Conservation (phyloP, 2,329 filamentous ascomycete genomes). For the Sclerotinia trifoliorum region DNA sequence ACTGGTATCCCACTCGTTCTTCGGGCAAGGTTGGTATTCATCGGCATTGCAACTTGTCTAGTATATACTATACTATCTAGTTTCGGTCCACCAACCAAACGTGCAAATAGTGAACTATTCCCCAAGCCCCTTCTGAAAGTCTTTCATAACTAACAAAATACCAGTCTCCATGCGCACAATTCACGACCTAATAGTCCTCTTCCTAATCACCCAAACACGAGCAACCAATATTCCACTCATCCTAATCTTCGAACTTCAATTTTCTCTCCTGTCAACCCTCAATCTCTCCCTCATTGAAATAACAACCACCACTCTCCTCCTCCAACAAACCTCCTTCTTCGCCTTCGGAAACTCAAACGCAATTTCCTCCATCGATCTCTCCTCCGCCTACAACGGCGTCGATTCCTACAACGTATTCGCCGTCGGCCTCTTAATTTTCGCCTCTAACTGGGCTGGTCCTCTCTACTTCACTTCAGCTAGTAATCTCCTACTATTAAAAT, state of each 20-base stretch:
- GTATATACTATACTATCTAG: constrained; percentile 45
- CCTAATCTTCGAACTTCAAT: constrained; percentile 66
- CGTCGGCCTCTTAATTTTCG: constrained; percentile 80
- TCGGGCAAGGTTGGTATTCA: constrained; percentile 49
- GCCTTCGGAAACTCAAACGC: constrained; percentile 88
- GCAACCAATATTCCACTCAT: constrained; percentile 83
- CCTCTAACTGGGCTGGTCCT: constrained; percentile 87
- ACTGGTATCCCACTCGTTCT: constrained; percentile 34
- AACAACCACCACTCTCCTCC: constrained; percentile 68
- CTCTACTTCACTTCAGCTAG: constrained; percentile 80
- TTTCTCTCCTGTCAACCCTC: constrained; percentile 51
- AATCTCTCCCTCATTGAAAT: constrained; percentile 56
- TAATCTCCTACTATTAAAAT: constrained; percentile 54
- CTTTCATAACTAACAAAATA: constrained; percentile 18
- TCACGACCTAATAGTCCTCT: constrained; percentile 71
- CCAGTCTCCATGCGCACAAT: constrained; percentile 44
- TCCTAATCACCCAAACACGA: constrained; percentile 84
- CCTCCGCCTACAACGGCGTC: constrained; percentile 92
- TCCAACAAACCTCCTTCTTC: constrained; percentile 85
- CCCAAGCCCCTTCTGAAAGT: not conserved
- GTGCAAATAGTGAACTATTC: constrained; percentile 30
- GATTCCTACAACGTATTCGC: constrained; percentile 73
- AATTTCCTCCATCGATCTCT: constrained; percentile 92
- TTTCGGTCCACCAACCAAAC: constrained; percentile 39
- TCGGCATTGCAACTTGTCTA: constrained; percentile 44